Evolutionary conservation across 1,284 basidiomycete species (phyloP).

Genomic region (Microbotryum violaceum): DNA sequence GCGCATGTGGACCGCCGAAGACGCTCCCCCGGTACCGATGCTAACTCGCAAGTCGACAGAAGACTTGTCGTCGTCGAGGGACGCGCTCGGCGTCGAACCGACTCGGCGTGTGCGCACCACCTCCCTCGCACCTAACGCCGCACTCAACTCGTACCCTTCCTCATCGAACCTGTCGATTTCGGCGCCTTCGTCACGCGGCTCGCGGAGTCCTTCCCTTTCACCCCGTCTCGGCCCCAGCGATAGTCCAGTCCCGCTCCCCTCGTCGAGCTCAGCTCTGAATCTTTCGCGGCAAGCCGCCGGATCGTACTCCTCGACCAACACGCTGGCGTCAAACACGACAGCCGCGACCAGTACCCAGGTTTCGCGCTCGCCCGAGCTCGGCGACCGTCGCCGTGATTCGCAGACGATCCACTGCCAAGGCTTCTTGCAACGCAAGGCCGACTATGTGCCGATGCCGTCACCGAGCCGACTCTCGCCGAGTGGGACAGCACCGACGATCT

Average conservation of each 20-base stretch:
- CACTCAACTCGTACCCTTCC: conserved; percentile 2
- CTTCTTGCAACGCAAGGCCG: conserved; percentile 62
- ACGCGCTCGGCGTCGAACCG: conserved; percentile 44
- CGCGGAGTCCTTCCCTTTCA: conserved; percentile 25
- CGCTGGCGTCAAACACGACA: not conserved
- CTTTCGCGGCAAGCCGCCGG: not conserved
- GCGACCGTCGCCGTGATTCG: conserved; percentile 53
- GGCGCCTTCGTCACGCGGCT: conserved; percentile 15
- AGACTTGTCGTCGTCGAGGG: conserved; percentile 32
- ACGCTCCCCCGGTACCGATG: conserved; percentile 40
- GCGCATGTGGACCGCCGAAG: not conserved
- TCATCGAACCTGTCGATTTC: conserved; percentile 8
- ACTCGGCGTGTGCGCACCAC: conserved; percentile 14
- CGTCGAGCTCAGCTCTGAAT: conserved; percentile 4
- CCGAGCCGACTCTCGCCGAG: not conserved
- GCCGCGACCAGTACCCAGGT: conserved; percentile 14
- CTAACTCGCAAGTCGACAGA: conserved; percentile 37
- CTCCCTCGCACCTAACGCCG: not conserved
- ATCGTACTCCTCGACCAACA: too few relatives aligned
- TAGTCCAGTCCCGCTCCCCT: conserved; percentile 2
- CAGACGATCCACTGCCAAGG: conserved; percentile 66
- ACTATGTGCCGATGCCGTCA: conserved; percentile 42
- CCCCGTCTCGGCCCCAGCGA: not conserved
- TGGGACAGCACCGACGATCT: not conserved
- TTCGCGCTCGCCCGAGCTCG: conserved; percentile 33